phyloP scores from a whole-genome alignment of 2,329 filamentous ascomycete species.

The Arthroderma sp. region DNA sequence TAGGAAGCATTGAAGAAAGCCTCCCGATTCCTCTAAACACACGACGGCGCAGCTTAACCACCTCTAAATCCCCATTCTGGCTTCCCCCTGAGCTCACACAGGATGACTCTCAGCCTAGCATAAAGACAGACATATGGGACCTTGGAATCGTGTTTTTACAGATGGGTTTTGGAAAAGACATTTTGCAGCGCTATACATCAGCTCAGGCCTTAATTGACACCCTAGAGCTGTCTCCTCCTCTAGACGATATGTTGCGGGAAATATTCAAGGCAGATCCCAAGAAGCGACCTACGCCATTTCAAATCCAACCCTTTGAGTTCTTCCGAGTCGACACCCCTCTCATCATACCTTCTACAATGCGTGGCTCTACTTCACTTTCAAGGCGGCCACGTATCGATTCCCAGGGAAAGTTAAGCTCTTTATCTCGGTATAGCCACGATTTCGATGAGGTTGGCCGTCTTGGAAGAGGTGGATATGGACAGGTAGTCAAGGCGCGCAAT shows the following conservation, averaged over 20 bases:
- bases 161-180: constrained; percentile 79
- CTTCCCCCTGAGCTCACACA: constrained; percentile 61
- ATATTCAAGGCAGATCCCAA: constrained; percentile 77
- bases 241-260: constrained; percentile 67
- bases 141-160: constrained; percentile 83
- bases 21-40: constrained; percentile 35
- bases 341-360: constrained; percentile 16
- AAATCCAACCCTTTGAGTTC: constrained; percentile 44
- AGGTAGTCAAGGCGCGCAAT: constrained; percentile 89
- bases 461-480: constrained; percentile 88
- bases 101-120: constrained; percentile 42
- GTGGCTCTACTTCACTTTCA: constrained; percentile 25
- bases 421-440: constrained; percentile 73
- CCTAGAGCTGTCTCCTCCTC: constrained; percentile 56
- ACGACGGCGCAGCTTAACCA: constrained; percentile 24
- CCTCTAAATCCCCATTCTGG: constrained; percentile 72
- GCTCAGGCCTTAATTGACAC: constrained; percentile 61
- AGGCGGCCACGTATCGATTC: constrained; percentile 50
- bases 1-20: constrained; percentile 36
- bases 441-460: constrained; percentile 82
- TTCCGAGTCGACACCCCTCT: constrained; percentile 29
- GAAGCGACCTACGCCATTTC: constrained; percentile 72
- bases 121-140: constrained; percentile 88
- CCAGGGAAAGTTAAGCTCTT: constrained; percentile 37
- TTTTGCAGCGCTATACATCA: constrained; percentile 63